Evolutionary conservation across 805 yeast species (phyloP), one percentile per base, ranked within the genome.

Genomic region (Jamesozyma rosinii): DNA sequence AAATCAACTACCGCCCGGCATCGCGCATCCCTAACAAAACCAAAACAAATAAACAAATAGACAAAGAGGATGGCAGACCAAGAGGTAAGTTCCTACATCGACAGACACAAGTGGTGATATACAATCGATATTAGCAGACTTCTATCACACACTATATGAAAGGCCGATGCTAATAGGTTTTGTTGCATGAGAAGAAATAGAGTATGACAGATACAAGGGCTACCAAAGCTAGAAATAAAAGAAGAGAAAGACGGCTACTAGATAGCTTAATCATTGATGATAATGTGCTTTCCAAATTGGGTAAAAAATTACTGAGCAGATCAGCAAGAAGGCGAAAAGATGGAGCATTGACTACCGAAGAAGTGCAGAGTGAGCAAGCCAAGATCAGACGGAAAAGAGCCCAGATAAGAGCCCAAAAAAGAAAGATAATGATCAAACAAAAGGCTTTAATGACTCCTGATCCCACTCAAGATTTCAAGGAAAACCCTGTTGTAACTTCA

Each of bases 261-360:
- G 44, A 48, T 40, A 49, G 46, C 30, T 41, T 57, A 15, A 48
- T 45, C n/a, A 50, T 57, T n/a, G 48, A 51, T 17, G 61, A 57
- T 36, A 54, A 55, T 39, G 40, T 55, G 4, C 57, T 55, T 44
- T 52, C 59, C n/a, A 44, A 53, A 20, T 39, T 44, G 13, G 42
- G 47, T 26, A 5, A 15, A 35, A 10, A 44, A 6, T 11, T 30
- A 21, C 24, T 24, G 5, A 26, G 24, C 15, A n/a, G 38, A 13
- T 35, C 38, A 22, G 15, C 30, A 22, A 35, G 38, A 35, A 35
- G 30, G 30, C 18, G 26, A 35, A 35, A 35, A 8, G 13, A 13
- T 22, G n/a, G 29, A 24, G 11, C 29, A 8, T 11, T 24, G 11
- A 11, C 10, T 11, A 11, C 6, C 11, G 29, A 24, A 11, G 10